Conservation (phyloP, 2,329 filamentous ascomycete genomes). For the Colletotrichum viniferum region DNA sequence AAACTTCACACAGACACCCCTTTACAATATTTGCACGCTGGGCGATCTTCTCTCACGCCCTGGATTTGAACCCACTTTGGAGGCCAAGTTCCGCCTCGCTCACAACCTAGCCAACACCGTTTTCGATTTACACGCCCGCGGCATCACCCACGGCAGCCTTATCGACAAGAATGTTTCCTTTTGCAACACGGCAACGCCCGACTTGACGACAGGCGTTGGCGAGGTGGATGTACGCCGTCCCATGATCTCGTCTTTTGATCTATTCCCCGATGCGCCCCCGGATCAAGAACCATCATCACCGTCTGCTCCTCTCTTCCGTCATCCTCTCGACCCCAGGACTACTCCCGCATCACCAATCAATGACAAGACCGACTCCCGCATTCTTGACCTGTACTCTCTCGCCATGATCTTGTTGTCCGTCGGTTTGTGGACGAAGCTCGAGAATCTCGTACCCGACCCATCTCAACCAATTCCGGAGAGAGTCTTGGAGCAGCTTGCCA, state of each 20-base stretch:
- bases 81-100: slow-evolving; percentile 78
- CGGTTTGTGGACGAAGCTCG: slow-evolving; percentile 75
- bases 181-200: slow-evolving; percentile 49
- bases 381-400: slow-evolving; percentile 74
- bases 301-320: slow-evolving; percentile 59
- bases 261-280: slow-evolving; percentile 62
- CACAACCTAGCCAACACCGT: slow-evolving; percentile 75
- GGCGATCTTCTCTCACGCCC: slow-evolving; percentile 56
- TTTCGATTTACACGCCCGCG: slow-evolving; percentile 73
- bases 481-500: slow-evolving; percentile 65
- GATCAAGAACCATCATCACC: slow-evolving; percentile 30
- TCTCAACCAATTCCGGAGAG: slow-evolving; percentile 61
- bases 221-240: slow-evolving; percentile 70
- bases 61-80: slow-evolving; percentile 68
- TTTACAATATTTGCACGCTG: slow-evolving; percentile 58
- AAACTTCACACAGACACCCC: slow-evolving; percentile 51
- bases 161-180: slow-evolving; percentile 72
- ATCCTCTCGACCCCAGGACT: slow-evolving; percentile 65
- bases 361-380: slow-evolving; percentile 58
- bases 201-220: slow-evolving; percentile 42
- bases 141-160: slow-evolving; percentile 74
- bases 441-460: slow-evolving; percentile 51
- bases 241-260: slow-evolving; percentile 74
- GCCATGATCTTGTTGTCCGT: slow-evolving; percentile 76
- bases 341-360: slow-evolving; percentile 52